Base-by-base conservation (phyloP, 2,329 filamentous ascomycete genomes). In the Aspergillus fumigatiaffinis region DNA sequence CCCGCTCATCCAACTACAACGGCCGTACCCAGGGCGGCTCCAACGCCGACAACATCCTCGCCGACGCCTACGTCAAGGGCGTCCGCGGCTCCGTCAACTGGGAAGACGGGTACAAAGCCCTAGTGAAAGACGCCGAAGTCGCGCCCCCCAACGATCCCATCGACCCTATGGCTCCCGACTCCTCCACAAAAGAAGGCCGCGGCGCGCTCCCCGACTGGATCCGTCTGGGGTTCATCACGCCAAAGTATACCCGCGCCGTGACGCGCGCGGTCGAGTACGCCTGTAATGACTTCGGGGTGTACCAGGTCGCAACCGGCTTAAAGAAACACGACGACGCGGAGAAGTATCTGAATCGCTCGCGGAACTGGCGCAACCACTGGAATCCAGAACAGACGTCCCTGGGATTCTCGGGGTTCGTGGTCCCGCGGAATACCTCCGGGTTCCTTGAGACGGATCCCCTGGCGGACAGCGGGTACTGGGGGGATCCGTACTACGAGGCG, bases 321-420 rank as follows among this genome's bases (percentile, higher is more conserved):
- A 79, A 77, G 1, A 80, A 81, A 50, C 56, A 65, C 0, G 72
- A 73, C 1, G 83, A 87, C 46, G 81, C 83, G 3, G 60, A 73
- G 2, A 86, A 79, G 53, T 90, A 90, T 62, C 76, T 89, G 26
- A 75, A 80, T 49, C 82, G 87, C 8, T 87, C 85, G 0, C 78
- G 81, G 9, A 87, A 89, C 65, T 91, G 88, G 88, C 80, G 84
- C 17, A 89, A 89, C 66, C 87, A 90, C 62, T 91, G 86, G 87
- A 86, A 90, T 67, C 68, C 80, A 0, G 69, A 82, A 50, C 79
- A 84, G 48, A 77, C 75, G 1, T 83, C 84, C 0, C 77, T 87
- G 0, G 82, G 81, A 3, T 88, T 87, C 71, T 80, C 75, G 0
- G 87, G 87, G 0, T 90, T 90, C 67, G 74, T 90, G 4, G 86